Evolutionary conservation across 225 moss, liverwort and hornwort genomes (phyloP).

Genomic region (Bryoerythrophyllum caledonicum): DNA sequence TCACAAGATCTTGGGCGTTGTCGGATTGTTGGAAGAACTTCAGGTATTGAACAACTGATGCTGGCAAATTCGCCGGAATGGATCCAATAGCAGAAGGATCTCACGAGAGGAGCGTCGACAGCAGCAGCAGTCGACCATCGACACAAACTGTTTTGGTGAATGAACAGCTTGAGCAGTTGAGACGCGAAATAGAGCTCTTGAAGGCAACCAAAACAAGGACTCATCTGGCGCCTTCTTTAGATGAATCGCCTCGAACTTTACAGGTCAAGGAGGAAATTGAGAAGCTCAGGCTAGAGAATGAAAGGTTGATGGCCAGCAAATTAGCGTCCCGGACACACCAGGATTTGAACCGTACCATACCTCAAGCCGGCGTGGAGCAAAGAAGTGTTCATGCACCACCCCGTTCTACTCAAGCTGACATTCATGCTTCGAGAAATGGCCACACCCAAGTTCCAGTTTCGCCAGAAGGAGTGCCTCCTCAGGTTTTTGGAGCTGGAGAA

Average conservation of each 20-base stretch:
- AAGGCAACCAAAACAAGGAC: slow-evolving; percentile 47
- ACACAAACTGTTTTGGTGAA: slow-evolving; percentile 31
- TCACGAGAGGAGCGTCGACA: slow-evolving; percentile 37
- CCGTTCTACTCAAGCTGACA: slow-evolving; percentile 11
- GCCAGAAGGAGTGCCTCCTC: slow-evolving; percentile 16
- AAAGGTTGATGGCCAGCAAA: slow-evolving; percentile 37
- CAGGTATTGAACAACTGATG: slow-evolving; percentile 26
- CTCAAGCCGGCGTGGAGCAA: slow-evolving; percentile 28
- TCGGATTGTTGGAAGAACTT: slow-evolving; percentile 18
- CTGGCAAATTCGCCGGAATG: slow-evolving; percentile 30
- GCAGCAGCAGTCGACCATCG: slow-evolving; percentile 23
- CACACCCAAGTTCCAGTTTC: slow-evolving; percentile 11
- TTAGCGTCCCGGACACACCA: slow-evolving; percentile 24
- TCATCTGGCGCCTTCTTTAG: slow-evolving; percentile 25
- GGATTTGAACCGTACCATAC: slow-evolving; percentile 28
- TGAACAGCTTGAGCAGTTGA: slow-evolving; percentile 41
- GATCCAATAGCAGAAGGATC: slow-evolving; percentile 46
- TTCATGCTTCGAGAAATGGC: slow-evolving; percentile 16
- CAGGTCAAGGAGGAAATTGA: slow-evolving; percentile 47
- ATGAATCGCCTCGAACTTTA: slow-evolving; percentile 40
- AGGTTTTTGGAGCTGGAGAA: slow-evolving; percentile 24
- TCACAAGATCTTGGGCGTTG: background rate
- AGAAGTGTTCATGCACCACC: slow-evolving; percentile 21
- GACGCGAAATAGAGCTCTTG: slow-evolving; percentile 39
- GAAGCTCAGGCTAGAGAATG: slow-evolving; percentile 48